These are phyloP conservation scores for Gracilaria gracilis DNA, from an alignment of 23 red algal species.

Conservation along the genomic window DNA sequence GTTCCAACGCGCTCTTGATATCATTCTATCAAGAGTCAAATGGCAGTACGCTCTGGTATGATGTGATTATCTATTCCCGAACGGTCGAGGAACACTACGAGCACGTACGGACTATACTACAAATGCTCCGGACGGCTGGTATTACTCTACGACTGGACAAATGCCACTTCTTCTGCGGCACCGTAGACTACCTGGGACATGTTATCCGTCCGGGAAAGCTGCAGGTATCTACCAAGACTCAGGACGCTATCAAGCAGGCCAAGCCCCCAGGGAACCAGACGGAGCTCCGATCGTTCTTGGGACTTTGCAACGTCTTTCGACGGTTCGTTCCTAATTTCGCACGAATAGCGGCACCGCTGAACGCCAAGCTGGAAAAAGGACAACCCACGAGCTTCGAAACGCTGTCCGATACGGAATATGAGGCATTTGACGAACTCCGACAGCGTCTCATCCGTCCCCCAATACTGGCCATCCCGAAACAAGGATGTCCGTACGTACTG, in stretches of 20 bases:
- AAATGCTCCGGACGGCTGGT: background rate
- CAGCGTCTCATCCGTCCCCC: slow-evolving; percentile 7
- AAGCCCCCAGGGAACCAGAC: slow-evolving; percentile 32
- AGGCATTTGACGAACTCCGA: background rate
- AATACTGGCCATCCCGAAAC: slow-evolving; percentile 6
- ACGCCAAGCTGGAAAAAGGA: slow-evolving; percentile 9
- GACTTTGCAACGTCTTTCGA: slow-evolving; percentile 41
- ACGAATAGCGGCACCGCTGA: slow-evolving; percentile 19
- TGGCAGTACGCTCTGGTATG: slow-evolving; percentile 30
- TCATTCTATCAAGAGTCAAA: slow-evolving; percentile 32
- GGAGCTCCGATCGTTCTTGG: slow-evolving; percentile 46
- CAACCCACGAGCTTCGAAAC: background rate
- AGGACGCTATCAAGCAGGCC: background rate
- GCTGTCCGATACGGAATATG: too few relatives aligned
- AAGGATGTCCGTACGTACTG: slow-evolving; percentile 7
- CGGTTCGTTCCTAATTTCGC: slow-evolving; percentile 48
- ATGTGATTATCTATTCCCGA: slow-evolving; percentile 45
- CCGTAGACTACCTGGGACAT: too few relatives aligned
- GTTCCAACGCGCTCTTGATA: slow-evolving; percentile 57
- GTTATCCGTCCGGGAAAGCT: too few relatives aligned
- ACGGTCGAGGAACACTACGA: slow-evolving; percentile 6
- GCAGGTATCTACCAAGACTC: background rate
- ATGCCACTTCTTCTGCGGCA: too few relatives aligned
- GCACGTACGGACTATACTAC: slow-evolving; percentile 22
- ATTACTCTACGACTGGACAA: slow-evolving; percentile 38